These are phyloP conservation scores for Nannizziopsis arthrosporioides DNA, from an alignment of 2,329 filamentous ascomycete genomes.

Conservation along the genomic window DNA sequence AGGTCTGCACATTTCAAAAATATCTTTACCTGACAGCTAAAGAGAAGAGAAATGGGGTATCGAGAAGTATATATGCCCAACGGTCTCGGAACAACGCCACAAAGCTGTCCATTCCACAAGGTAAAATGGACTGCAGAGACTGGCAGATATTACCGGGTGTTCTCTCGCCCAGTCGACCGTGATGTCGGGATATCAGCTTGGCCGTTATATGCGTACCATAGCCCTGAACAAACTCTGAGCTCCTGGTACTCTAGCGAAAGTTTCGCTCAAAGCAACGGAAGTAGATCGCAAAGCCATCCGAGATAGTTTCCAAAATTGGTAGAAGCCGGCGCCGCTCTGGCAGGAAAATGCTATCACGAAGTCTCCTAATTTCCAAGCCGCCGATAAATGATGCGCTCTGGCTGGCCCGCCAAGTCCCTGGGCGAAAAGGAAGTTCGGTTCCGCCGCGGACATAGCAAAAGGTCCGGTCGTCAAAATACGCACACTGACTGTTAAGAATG, in stretches of 20 bases:
- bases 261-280: neutral
- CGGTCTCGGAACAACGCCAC: too few species aligned
- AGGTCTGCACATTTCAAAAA: neutral
- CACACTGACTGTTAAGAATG: neutral
- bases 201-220: too few species aligned
- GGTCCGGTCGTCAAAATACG: neutral
- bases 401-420: neutral
- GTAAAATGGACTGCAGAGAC: too few species aligned
- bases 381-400: neutral
- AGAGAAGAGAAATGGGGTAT: neutral
- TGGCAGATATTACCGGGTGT: too few species aligned
- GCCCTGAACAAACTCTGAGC: too few species aligned
- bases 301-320: neutral
- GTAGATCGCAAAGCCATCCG: neutral
- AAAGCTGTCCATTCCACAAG: too few species aligned
- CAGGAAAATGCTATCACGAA: neutral
- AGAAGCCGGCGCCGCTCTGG: neutral
- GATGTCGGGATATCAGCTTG: too few species aligned
- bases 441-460: neutral
- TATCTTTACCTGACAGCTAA: neutral
- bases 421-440: neutral
- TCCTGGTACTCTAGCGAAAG: neutral
- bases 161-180: too few species aligned
- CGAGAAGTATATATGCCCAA: neutral
- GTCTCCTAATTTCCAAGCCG: neutral